Conservation (phyloP, 768 basidiomycete species). For the Lentinus tigrinus region DNA sequence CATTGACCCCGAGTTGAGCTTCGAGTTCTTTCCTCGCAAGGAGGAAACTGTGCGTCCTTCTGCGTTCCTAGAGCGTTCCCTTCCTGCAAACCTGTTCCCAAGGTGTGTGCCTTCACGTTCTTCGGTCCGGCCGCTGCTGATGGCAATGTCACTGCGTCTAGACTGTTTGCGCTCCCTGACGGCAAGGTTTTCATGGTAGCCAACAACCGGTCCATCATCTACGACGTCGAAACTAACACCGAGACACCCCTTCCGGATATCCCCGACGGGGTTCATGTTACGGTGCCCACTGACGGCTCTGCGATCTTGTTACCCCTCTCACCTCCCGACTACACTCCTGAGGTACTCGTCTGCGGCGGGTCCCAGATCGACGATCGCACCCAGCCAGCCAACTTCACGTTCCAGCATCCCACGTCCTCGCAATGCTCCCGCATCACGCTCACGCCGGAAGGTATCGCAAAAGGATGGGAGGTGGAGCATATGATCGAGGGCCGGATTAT, state of each 20-base stretch:
- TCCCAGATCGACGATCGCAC: constrained; percentile 52
- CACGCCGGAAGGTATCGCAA: constrained; percentile 58
- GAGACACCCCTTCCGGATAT: constrained; percentile 64
- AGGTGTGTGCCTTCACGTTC: constrained; percentile 44
- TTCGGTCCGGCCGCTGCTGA: constrained; percentile 55
- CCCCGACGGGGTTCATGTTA: constrained; percentile 79
- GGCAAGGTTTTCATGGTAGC: constrained; percentile 75
- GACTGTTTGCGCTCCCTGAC: constrained; percentile 69
- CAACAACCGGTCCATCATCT: constrained; percentile 76
- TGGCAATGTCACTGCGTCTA: constrained; percentile 67
- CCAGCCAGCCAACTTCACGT: constrained; percentile 64
- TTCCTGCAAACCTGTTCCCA: constrained; percentile 37
- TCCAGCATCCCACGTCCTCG: constrained; percentile 67
- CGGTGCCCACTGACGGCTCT: constrained; percentile 80
- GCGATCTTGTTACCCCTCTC: constrained; percentile 72
- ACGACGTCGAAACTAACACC: constrained; percentile 65
- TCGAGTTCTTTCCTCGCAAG: constrained; percentile 85
- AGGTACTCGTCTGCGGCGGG: constrained; percentile 77
- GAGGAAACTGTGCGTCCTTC: constrained; percentile 30
- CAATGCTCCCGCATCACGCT: constrained; percentile 74
- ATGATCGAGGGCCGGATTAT: constrained; percentile 76
- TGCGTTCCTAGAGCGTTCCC: constrained; percentile 28
- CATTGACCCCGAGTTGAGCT: constrained; percentile 70
- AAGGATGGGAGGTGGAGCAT: constrained; percentile 72
- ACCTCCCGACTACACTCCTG: constrained; percentile 60